Conservation (phyloP, 1,284 basidiomycete species). For the Trichosporon sp. region DNA sequence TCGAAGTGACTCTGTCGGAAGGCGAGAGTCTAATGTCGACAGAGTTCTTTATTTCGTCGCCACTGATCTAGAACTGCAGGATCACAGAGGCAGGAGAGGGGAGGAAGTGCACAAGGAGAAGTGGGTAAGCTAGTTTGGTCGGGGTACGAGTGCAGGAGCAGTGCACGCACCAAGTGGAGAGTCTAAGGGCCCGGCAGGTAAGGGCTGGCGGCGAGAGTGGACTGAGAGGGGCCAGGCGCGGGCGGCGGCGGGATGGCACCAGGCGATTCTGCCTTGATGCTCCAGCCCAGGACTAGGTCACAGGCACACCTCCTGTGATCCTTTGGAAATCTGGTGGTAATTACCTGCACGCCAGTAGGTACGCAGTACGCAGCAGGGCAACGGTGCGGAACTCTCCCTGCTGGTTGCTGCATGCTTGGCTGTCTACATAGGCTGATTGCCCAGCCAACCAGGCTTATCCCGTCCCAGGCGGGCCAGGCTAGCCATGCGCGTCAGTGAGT, state of each 20-base stretch:
- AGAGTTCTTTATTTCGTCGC: conserved; percentile 1
- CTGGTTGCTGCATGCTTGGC: background rate
- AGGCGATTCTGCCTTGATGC: background rate
- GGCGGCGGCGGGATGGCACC: background rate
- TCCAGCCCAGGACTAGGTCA: background rate
- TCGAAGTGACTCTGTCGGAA: background rate
- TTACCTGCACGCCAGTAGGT: background rate
- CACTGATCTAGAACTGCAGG: background rate
- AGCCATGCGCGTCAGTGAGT: background rate
- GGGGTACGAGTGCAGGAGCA: background rate
- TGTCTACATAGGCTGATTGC: background rate
- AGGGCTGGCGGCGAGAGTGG: background rate
- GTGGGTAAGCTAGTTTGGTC: background rate
- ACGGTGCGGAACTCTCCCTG: background rate
- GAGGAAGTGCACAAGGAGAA: background rate
- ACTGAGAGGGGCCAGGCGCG: background rate
- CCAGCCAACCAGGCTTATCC: background rate
- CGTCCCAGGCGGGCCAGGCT: background rate
- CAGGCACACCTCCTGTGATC: background rate
- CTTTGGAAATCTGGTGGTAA: background rate
- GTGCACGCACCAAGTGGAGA: background rate
- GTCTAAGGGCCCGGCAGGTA: background rate
- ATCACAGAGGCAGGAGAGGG: background rate
- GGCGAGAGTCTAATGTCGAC: background rate
- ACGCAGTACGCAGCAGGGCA: background rate